A percentile compares a stretch with the other conserved stretches of the same genome.
These are phyloP conservation scores for Xylaria multiplex DNA, from an alignment of 2,329 filamentous ascomycete genomes.

Conservation along the genomic window DNA sequence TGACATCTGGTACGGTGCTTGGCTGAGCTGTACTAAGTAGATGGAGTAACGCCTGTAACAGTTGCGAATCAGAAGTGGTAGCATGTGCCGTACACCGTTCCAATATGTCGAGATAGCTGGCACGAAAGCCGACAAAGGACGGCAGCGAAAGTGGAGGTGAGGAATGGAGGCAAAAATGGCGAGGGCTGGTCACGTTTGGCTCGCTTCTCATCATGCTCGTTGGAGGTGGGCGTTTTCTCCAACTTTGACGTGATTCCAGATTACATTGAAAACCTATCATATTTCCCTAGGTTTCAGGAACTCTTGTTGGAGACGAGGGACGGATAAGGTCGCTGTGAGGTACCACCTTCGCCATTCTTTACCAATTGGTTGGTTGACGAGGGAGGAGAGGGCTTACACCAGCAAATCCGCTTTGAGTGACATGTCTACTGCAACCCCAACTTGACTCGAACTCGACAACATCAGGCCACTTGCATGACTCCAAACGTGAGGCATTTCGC, in stretches of 20 bases:
- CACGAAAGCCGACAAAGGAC: slow-evolving; percentile 17
- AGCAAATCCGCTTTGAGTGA: slow-evolving; percentile 20
- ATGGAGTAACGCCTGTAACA: slow-evolving; percentile 19
- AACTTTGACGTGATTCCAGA: slow-evolving; percentile 10
- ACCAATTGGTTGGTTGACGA: slow-evolving; percentile 20
- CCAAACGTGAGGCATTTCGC: slow-evolving; percentile 19
- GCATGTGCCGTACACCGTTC: slow-evolving; percentile 24
- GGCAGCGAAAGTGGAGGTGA: slow-evolving; percentile 2
- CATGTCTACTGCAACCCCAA: slow-evolving; percentile 25
- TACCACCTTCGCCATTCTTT: slow-evolving; percentile 13
- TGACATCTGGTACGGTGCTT: slow-evolving; percentile 17
- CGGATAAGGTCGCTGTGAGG: slow-evolving; percentile 13
- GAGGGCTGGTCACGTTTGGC: slow-evolving; percentile 19
- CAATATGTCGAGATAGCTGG: slow-evolving; percentile 12
- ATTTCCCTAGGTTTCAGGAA: slow-evolving; percentile 1
- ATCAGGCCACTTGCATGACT: slow-evolving; percentile 28
- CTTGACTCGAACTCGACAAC: slow-evolving; percentile 10
- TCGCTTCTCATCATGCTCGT: slow-evolving; percentile 6
- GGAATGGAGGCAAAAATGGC: slow-evolving; percentile 8
- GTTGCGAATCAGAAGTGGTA: slow-evolving; percentile 14
- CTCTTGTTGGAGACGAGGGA: slow-evolving; percentile 10
- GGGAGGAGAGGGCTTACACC: slow-evolving; percentile 20
- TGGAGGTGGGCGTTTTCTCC: slow-evolving; percentile 24
- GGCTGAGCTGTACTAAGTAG: slow-evolving; percentile 7
- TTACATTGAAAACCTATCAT: slow-evolving; percentile 8